Conservation (phyloP, 805 yeast genomes). For the Clavispora asparagi region DNA sequence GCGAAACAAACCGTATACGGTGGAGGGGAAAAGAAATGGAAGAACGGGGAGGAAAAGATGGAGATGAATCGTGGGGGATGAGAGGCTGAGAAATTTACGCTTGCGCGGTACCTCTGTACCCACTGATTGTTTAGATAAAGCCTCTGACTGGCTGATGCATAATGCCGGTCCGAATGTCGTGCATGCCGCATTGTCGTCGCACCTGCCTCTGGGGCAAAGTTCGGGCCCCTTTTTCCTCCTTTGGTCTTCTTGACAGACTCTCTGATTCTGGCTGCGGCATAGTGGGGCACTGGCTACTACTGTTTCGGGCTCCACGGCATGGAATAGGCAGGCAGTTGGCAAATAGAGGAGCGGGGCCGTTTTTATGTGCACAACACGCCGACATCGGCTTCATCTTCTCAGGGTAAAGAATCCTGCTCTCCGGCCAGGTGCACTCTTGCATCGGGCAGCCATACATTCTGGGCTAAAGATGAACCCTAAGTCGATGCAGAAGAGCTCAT, state of each 20-base stretch:
- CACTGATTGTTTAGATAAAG: slow-evolving; percentile 17
- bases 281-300: no score
- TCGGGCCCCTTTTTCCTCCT: no score
- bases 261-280: no score
- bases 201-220: not conserved
- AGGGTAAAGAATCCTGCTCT: not conserved
- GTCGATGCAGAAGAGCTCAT: no score
- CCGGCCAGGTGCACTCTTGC: not conserved
- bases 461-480: no score
- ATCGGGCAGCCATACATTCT: not conserved
- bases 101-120: slow-evolving; percentile 2
- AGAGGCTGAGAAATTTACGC: slow-evolving; percentile 1
- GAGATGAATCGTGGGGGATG: not conserved
- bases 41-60: not conserved
- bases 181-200: not conserved
- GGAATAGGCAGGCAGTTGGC: no score
- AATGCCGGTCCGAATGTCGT: not conserved
- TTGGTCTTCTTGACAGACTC: no score
- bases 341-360: not conserved
- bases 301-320: no score
- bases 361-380: not conserved
- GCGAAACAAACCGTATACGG: not conserved
- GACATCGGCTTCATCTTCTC: not conserved
- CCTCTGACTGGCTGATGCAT: slow-evolving; percentile 4
- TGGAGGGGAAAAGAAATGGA: not conserved